Percentiles rank a stretch among this genome's conserved stretches.
These are phyloP conservation scores for Tylopilus sp. DNA, from an alignment of 768 basidiomycete species.

Conservation along the genomic window DNA sequence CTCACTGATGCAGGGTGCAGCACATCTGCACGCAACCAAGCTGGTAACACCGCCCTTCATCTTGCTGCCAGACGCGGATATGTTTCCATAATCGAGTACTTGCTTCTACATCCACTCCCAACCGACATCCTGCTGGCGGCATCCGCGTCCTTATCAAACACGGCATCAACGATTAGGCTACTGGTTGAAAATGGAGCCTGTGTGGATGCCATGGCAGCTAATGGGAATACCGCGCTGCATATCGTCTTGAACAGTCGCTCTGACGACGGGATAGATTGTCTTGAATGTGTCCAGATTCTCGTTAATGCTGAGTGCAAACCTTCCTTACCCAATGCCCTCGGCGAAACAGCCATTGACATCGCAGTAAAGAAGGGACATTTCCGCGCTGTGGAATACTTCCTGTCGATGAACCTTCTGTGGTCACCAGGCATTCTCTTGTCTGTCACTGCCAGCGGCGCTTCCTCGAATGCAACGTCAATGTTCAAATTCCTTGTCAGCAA, in stretches of 20 bases:
- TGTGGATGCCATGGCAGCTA: background rate
- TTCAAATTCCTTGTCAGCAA: slow-evolving; percentile 3
- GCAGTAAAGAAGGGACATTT: background rate
- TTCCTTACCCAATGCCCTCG: background rate
- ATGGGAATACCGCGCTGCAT: background rate
- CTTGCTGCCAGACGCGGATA: background rate
- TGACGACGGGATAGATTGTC: too few species aligned
- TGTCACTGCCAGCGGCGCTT: too few species aligned
- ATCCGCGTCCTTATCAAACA: too few species aligned
- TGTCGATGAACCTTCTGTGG: background rate
- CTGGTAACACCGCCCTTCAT: background rate
- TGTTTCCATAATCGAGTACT: background rate
- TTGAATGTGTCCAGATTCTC: background rate
- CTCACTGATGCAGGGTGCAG: slow-evolving; percentile 11
- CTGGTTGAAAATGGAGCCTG: background rate
- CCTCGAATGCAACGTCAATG: background rate
- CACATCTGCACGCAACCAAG: background rate
- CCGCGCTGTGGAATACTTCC: background rate
- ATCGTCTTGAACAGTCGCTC: background rate
- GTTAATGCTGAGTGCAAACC: background rate
- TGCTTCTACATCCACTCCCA: background rate
- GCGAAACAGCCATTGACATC: background rate
- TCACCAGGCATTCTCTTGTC: background rate
- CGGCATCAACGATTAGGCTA: background rate
- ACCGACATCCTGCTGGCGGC: background rate